Percentiles rank a stretch among this genome's conserved stretches.
These are phyloP conservation scores for Trichoderma koningii DNA, from an alignment of 2,329 filamentous ascomycete genomes.

Conservation along the genomic window DNA sequence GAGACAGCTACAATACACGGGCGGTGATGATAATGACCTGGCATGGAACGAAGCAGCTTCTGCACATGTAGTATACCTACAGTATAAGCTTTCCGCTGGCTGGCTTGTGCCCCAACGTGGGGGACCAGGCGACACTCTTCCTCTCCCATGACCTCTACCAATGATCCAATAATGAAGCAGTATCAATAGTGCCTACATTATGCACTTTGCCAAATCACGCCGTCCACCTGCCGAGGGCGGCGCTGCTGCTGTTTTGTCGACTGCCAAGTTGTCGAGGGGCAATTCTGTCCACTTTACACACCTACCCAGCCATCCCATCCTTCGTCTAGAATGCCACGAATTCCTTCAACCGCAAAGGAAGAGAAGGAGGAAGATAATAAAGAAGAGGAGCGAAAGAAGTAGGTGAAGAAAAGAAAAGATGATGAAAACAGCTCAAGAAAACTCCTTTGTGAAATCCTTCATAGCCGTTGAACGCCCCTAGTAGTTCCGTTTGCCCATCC, in stretches of 20 bases:
- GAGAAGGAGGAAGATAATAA: too few relatives aligned
- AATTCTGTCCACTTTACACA: neutral
- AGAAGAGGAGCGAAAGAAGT: neutral
- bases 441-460: constrained; percentile 36
- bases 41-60: neutral
- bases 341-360: neutral
- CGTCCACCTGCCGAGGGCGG: neutral
- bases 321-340: neutral
- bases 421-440: constrained; percentile 40
- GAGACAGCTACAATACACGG: neutral
- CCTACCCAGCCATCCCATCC: neutral
- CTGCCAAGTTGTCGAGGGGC: neutral
- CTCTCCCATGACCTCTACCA: neutral
- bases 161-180: neutral
- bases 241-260: neutral
- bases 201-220: neutral
- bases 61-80: neutral
- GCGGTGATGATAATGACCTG: neutral
- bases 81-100: constrained; percentile 2
- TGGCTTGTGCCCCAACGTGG: neutral
- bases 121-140: neutral
- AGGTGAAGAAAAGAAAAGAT: neutral
- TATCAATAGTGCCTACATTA: neutral
- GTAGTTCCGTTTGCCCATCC: constrained; percentile 32
- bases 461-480: constrained; percentile 41